Evolutionary conservation across 805 yeast species (phyloP).

Genomic region (Tetrapisispora iriomotensis): DNA sequence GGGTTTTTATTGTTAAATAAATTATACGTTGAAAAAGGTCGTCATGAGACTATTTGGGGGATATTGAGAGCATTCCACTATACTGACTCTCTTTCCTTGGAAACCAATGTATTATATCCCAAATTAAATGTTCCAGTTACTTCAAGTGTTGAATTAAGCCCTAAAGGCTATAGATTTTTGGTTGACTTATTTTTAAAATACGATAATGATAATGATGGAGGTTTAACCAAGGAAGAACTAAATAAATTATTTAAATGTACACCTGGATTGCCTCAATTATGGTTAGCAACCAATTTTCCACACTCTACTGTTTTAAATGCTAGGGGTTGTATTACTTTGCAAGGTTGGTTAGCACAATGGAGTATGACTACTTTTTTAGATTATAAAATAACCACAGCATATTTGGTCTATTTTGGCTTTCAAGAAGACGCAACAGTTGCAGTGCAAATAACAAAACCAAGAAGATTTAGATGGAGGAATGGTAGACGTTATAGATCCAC

Average conservation of each 20-base stretch:
- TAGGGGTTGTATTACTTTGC: constrained; percentile 79
- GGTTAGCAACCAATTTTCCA: constrained; percentile 85
- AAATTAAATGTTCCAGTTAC: constrained; percentile 60
- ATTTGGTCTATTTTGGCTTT: constrained; percentile 83
- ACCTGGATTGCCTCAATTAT: constrained; percentile 81
- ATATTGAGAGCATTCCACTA: constrained; percentile 80
- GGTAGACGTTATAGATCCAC: constrained; percentile 59
- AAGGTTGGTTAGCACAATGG: constrained; percentile 99
- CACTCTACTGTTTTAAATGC: constrained; percentile 82
- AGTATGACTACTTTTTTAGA: constrained; percentile 88
- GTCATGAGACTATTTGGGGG: constrained; percentile 98
- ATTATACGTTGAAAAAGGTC: constrained; percentile 77
- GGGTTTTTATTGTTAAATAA: constrained; percentile 76
- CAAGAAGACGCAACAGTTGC: constrained; percentile 47
- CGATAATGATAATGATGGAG: constrained; percentile 96
- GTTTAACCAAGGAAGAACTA: constrained; percentile 68
- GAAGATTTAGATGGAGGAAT: constrained; percentile 56
- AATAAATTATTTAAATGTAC: constrained; percentile 69
- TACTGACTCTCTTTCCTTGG: constrained; percentile 81
- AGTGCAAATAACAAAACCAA: constrained; percentile 70
- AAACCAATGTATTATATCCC: constrained; percentile 73
- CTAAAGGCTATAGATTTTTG: constrained; percentile 81
- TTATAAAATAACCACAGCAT: constrained; percentile 73
- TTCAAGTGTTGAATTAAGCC: constrained; percentile 84
- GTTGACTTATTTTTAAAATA: constrained; percentile 82